phyloP scores from a whole-genome alignment of 352 stramenopile genomes.

The Plasmopara halstedii region DNA sequence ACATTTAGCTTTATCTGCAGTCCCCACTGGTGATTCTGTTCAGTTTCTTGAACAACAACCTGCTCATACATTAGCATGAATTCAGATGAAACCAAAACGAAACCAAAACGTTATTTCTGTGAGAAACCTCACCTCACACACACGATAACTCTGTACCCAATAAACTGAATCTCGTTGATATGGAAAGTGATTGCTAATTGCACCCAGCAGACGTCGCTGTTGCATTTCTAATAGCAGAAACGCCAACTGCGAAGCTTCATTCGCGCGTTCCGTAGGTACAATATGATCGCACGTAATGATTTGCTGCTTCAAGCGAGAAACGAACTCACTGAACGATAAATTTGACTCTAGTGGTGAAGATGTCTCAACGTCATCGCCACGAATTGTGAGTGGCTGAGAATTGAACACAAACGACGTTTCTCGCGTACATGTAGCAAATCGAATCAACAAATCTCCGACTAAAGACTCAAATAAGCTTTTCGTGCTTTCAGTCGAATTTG shows the following conservation, averaged over 20 bases:
- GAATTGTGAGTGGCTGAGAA: neutral
- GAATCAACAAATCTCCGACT: neutral
- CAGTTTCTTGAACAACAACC: constrained; percentile 20
- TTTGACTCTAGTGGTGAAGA: constrained; percentile 1
- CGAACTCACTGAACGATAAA: constrained; percentile 10
- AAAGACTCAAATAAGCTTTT: neutral
- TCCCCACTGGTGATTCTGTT: constrained; percentile 29
- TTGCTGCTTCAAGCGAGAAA: constrained; percentile 12
- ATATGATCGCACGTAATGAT: constrained; percentile 25
- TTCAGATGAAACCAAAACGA: no score
- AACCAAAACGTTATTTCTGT: no score
- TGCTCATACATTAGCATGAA: constrained; percentile 1
- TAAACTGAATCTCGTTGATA: constrained; percentile 9
- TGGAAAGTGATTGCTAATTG: constrained; percentile 15
- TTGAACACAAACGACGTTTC: constrained; percentile 9
- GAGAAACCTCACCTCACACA: constrained; percentile 18
- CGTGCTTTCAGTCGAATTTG: neutral
- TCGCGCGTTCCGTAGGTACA: constrained; percentile 7
- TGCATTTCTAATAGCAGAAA: constrained; percentile 10
- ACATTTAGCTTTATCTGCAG: constrained; percentile 18
- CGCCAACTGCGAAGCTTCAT: constrained; percentile 3
- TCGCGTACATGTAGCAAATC: constrained; percentile 6
- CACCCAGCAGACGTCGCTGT: constrained; percentile 12
- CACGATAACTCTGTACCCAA: constrained; percentile 24
- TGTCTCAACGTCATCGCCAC: neutral